These are phyloP conservation scores for Neurospora crassa DNA, from an alignment of 2,329 filamentous ascomycete species.

Conservation along the genomic window DNA sequence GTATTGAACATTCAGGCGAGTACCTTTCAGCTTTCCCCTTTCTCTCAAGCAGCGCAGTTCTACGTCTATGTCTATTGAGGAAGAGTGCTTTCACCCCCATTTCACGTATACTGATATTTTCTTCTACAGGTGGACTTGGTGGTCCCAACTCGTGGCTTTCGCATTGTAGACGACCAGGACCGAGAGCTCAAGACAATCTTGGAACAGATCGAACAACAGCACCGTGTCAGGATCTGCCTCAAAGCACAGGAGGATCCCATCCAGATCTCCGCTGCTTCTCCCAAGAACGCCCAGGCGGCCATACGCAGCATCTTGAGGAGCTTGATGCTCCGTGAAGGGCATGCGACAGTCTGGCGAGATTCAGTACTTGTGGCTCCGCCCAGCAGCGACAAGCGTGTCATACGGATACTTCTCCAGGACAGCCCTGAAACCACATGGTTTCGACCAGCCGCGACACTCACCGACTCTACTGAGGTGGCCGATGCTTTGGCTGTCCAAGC, in stretches of 20 bases:
- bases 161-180: background rate
- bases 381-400: background rate
- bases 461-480: background rate
- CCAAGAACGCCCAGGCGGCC: background rate
- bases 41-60: background rate
- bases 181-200: background rate
- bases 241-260: background rate
- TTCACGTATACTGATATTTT: background rate
- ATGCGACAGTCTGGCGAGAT: slow-evolving; percentile 9
- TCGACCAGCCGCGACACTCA: background rate
- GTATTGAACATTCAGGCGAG: background rate
- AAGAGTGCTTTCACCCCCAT: background rate
- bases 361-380: slow-evolving; percentile 9
- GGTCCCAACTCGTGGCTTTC: background rate
- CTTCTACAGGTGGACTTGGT: background rate
- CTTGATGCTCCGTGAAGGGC: background rate
- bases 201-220: background rate
- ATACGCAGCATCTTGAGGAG: background rate
- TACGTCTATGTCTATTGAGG: background rate
- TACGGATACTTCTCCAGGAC: slow-evolving; percentile 1
- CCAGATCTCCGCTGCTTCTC: background rate
- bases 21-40: background rate
- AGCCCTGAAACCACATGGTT: slow-evolving; percentile 3
- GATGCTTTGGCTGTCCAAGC: background rate
- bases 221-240: background rate